Percentiles rank a stretch among this genome's conserved stretches.
Conservation (phyloP, 192 early-diverging fungal genomes). For the Physocladia obscura region DNA sequence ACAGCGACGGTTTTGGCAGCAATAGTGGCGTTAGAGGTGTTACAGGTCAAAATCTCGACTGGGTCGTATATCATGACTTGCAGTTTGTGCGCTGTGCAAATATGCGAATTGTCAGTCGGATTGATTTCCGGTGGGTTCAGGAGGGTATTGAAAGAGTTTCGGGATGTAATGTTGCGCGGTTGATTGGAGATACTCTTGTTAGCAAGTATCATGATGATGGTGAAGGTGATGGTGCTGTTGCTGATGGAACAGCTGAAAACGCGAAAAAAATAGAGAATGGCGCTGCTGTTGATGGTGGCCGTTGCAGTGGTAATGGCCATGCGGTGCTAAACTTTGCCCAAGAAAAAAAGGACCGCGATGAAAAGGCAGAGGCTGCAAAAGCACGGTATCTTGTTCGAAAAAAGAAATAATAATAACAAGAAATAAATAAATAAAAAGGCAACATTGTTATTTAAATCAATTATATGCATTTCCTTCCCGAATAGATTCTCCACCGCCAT, state of each 20-base stretch:
- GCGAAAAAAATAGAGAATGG: neutral
- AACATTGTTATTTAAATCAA: no score
- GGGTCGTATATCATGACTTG: constrained; percentile 55
- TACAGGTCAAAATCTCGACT: constrained; percentile 37
- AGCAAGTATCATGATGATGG: neutral
- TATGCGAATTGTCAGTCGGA: constrained; percentile 45
- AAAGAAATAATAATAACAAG: no score
- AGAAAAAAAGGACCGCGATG: no score
- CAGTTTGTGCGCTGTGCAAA: constrained; percentile 50
- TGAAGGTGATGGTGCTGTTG: neutral
- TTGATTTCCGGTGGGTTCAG: constrained; percentile 48
- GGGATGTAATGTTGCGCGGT: constrained; percentile 31
- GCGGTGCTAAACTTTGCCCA: no score
- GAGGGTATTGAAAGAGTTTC: constrained; percentile 35
- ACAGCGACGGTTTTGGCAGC: neutral
- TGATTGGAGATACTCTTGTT: no score
- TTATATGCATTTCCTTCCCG: no score
- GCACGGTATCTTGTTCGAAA: no score
- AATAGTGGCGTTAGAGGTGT: neutral
- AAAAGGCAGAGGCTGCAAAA: no score
- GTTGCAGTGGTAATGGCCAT: no score
- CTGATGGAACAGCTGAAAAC: neutral
- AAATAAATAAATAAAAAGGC: no score
- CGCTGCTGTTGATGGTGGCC: no score
- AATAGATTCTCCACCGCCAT: no score